Conservation (phyloP, 2,329 filamentous ascomycete species). For the Beauveria bassiana region DNA sequence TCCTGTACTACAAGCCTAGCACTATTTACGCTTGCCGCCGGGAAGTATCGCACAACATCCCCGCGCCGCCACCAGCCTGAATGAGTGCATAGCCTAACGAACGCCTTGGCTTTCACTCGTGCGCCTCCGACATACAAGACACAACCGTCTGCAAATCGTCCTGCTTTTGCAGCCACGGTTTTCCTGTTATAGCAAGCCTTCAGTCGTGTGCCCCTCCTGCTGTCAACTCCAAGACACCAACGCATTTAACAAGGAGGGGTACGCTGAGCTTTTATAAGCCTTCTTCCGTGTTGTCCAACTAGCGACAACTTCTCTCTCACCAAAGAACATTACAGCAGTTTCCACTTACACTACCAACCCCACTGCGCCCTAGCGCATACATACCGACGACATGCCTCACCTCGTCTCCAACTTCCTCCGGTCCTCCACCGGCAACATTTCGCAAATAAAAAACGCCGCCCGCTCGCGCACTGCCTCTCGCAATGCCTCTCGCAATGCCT, state of each 20-base stretch:
- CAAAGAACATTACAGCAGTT: not conserved
- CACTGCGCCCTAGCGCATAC: not conserved
- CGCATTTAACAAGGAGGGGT: constrained; percentile 6
- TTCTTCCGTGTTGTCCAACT: not conserved
- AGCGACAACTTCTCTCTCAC: not conserved
- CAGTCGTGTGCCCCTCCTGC: constrained; percentile 9
- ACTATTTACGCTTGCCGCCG: not conserved
- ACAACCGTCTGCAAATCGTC: not conserved
- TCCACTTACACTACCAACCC: not conserved
- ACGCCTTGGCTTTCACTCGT: not conserved
- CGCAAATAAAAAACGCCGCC: constrained; percentile 37
- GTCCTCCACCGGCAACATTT: constrained; percentile 46
- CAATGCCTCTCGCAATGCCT: constrained; percentile 12
- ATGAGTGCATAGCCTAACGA: not conserved
- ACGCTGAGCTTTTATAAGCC: not conserved
- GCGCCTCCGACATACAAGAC: not conserved
- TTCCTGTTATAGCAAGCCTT: not conserved
- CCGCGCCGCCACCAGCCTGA: not conserved
- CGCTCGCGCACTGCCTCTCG: constrained; percentile 17
- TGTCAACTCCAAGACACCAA: constrained; percentile 1
- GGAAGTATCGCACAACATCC: not conserved
- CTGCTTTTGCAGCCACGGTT: not conserved
- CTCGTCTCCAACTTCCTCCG: constrained; percentile 50
- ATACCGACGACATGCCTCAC: constrained; percentile 43
- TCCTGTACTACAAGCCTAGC: not conserved